Conservation (phyloP, 306 rosid species). For the Cucumis melo region DNA sequence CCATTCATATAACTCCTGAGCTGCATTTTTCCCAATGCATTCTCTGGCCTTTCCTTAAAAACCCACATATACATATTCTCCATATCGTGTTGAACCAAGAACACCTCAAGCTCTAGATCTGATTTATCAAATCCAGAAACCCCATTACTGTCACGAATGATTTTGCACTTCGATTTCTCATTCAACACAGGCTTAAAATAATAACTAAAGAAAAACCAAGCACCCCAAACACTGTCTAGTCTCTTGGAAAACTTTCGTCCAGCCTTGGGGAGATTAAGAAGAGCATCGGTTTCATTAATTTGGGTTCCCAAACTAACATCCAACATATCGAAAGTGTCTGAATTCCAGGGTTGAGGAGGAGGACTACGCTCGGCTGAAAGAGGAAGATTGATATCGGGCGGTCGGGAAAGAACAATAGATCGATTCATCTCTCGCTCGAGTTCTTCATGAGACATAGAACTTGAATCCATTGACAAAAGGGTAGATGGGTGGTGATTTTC, state of each 20-base stretch:
- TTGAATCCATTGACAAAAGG: constrained; percentile 24
- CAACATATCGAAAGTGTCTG: constrained; percentile 19
- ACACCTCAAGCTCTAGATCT: constrained; percentile 26
- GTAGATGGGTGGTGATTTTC: constrained; percentile 30
- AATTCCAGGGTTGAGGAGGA: constrained; percentile 17
- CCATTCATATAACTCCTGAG: constrained; percentile 35
- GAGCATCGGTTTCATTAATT: constrained; percentile 10
- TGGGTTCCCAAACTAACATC: constrained; percentile 26
- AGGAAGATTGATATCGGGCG: constrained; percentile 28
- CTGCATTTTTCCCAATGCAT: constrained; percentile 34
- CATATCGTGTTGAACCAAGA: constrained; percentile 32
- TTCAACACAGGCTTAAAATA: constrained; percentile 25
- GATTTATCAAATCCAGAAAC: constrained; percentile 27
- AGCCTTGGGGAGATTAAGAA: constrained; percentile 10
- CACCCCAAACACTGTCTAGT: constrained; percentile 28
- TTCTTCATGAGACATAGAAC: constrained; percentile 22
- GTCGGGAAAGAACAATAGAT: constrained; percentile 13
- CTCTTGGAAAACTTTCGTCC: constrained; percentile 20
- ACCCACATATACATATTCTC: constrained; percentile 40
- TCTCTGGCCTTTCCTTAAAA: constrained; percentile 30
- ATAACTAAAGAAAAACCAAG: constrained; percentile 25
- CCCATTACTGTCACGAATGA: constrained; percentile 16
- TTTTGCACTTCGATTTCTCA: constrained; percentile 21
- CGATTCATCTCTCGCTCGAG: constrained; percentile 17
- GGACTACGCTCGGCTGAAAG: constrained; percentile 18